Base-by-base conservation (phyloP, 164 flowering plant genomes). In the Nymphaea thermarum region DNA sequence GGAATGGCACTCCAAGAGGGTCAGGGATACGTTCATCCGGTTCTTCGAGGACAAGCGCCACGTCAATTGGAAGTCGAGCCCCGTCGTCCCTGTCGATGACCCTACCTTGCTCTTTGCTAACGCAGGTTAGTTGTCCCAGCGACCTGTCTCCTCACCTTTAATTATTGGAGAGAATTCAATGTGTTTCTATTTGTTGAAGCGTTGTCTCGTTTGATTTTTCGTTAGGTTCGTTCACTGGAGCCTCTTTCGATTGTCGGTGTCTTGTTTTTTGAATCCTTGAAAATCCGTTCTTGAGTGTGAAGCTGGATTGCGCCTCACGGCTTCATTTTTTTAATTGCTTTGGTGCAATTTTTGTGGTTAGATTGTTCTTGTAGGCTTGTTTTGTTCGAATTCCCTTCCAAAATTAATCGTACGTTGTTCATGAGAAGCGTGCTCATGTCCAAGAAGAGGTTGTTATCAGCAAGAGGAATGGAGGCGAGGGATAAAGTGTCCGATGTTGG, bases 41-140 rank as follows among this genome's bases (percentile, higher is more conserved):
- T 95, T 83, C 80, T 91, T 90, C 69, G 80, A 86, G 65, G 84
- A 60, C n/a, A 91, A 86, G 75, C 65, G 53, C 8, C 99, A 95
- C 62, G 78, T 76, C 4, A 60, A 81, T 55, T 91, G 96, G 93
- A 79, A 67, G 47, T 95, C 99, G 3, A 95, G 99, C 70, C 93
- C 94, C 7, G 98, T 91, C 17, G 96, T 94, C 43, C 99, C 96
- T 10, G 71, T 69, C 68, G 88, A 90, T 66, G 97, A 91, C 45
- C 97, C 99, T 12, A 95, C 99, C 64, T 89, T 94, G 15, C 93
- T 94, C 66, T 95, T 95, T 65, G 96, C 96, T 4, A 95, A 95
- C 76, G 96, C 97, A 14, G 98, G 98, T 94, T 68, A 42, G 72
- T 41, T 43, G 3, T 10, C 44, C 55, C 11, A 47, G 7, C 55